These are phyloP conservation scores for Macroventuria anomochaeta DNA, from an alignment of 2,329 filamentous ascomycete genomes.

Conservation along the genomic window DNA sequence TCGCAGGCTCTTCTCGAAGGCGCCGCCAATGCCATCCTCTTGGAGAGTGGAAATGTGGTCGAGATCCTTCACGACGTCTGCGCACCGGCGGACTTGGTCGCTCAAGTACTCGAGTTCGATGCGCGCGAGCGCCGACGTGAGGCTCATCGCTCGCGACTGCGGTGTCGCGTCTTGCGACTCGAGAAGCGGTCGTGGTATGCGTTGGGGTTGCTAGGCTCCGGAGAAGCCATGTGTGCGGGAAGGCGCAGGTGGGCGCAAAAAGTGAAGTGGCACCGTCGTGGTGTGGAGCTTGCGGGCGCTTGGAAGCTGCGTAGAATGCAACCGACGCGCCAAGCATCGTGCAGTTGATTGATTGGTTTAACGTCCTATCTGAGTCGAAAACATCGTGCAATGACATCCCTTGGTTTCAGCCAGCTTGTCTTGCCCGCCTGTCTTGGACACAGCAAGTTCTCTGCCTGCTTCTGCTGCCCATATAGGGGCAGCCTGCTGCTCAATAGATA, in stretches of 20 bases:
- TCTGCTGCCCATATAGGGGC: too few relatives aligned
- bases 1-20: conserved; percentile 39
- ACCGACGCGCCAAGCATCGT: background rate
- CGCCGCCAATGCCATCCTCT: conserved; percentile 14
- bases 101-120: conserved; percentile 34
- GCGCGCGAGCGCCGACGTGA: conserved; percentile 30
- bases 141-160: conserved; percentile 36
- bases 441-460: too few relatives aligned
- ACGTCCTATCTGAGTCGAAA: too few relatives aligned
- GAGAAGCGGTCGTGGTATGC: conserved; percentile 18
- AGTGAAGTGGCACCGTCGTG: conserved; percentile 24
- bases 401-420: too few relatives aligned
- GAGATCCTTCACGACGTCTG: conserved; percentile 22
- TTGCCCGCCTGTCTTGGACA: too few relatives aligned
- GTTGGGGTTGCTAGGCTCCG: conserved; percentile 13
- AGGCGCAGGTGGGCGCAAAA: conserved; percentile 9
- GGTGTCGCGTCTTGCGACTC: conserved; percentile 27
- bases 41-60: conserved; percentile 8
- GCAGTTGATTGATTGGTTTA: too few relatives aligned
- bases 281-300: background rate
- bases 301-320: background rate
- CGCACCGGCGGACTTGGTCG: conserved; percentile 25
- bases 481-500: too few relatives aligned
- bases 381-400: too few relatives aligned
- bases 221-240: conserved; percentile 28